phyloP scores from a whole-genome alignment of 1,284 basidiomycete genomes.

The Ustanciosporium gigantosporum region DNA sequence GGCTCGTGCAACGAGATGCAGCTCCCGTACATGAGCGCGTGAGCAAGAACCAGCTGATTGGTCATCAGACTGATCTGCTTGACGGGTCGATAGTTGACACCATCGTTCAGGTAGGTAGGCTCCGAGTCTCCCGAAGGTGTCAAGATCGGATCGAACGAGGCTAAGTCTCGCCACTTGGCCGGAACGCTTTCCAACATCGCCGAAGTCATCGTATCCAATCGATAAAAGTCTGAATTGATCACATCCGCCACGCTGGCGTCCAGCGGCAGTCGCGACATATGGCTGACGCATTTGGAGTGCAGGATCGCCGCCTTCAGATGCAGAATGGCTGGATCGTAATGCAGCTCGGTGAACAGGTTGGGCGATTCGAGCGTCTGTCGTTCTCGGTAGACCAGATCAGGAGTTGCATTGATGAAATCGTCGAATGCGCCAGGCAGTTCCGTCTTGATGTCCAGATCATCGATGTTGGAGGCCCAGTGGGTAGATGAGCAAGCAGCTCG shows the following conservation, averaged over 20 bases:
- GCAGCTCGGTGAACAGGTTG: slow-evolving; percentile 35
- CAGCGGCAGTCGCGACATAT: slow-evolving; percentile 35
- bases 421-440: slow-evolving; percentile 44
- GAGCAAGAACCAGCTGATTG: slow-evolving; percentile 31
- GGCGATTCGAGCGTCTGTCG: slow-evolving; percentile 42
- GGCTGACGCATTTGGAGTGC: slow-evolving; percentile 28
- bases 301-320: slow-evolving; percentile 44
- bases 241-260: slow-evolving; percentile 25
- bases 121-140: slow-evolving; percentile 10
- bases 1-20: slow-evolving; percentile 43
- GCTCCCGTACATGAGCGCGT: slow-evolving; percentile 30
- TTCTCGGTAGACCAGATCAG: slow-evolving; percentile 19
- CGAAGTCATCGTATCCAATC: slow-evolving; percentile 18
- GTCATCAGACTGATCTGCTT: slow-evolving; percentile 41
- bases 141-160: slow-evolving; percentile 16
- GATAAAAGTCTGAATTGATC: slow-evolving; percentile 29
- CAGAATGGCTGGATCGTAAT: slow-evolving; percentile 31
- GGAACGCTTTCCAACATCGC: slow-evolving; percentile 34
- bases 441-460: slow-evolving; percentile 36
- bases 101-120: slow-evolving; percentile 27
- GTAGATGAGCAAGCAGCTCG: slow-evolving; percentile 41
- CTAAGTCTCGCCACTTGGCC: slow-evolving; percentile 23
- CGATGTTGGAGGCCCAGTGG: slow-evolving; percentile 40
- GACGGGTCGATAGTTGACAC: slow-evolving; percentile 28
- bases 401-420: slow-evolving; percentile 28